These are phyloP conservation scores for Ordospora colligata DNA, from an alignment of 371 early-diverging fungal species.

Conservation along the genomic window DNA sequence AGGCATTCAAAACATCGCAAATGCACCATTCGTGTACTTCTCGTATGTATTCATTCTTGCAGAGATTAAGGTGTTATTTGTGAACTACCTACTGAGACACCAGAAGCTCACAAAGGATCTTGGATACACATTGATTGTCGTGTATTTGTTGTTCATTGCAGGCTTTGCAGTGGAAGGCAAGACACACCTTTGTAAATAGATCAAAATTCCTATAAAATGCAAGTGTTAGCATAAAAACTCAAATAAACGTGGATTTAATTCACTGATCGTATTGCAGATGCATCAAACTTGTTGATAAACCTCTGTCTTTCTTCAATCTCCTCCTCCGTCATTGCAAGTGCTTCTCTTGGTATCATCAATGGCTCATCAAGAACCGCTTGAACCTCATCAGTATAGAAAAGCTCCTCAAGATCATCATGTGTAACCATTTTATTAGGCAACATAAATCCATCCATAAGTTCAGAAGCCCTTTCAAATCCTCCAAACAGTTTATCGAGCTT, in stretches of 20 bases:
- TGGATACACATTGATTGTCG: slow-evolving; percentile 5
- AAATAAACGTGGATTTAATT: slow-evolving; percentile 15
- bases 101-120: slow-evolving; percentile 24
- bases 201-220: not conserved
- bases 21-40: not conserved
- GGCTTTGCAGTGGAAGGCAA: slow-evolving; percentile 15
- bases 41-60: slow-evolving; percentile 7
- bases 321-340: slow-evolving; percentile 22
- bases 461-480: slow-evolving; percentile 69
- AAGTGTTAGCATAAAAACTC: not conserved
- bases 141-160: slow-evolving; percentile 3
- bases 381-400: slow-evolving; percentile 92
- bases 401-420: slow-evolving; percentile 83
- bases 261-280: not conserved
- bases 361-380: slow-evolving; percentile 82
- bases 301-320: slow-evolving; percentile 18
- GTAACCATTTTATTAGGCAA: slow-evolving; percentile 76
- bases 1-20: not conserved
- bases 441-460: slow-evolving; percentile 80
- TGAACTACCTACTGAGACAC: slow-evolving; percentile 23
- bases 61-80: not conserved
- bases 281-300: slow-evolving; percentile 31
- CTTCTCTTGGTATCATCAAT: slow-evolving; percentile 61
- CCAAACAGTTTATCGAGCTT: slow-evolving; percentile 85
- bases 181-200: slow-evolving; percentile 3